phyloP scores from a whole-genome alignment of 192 early-diverging fungal species.

The Linnemannia zychae region DNA sequence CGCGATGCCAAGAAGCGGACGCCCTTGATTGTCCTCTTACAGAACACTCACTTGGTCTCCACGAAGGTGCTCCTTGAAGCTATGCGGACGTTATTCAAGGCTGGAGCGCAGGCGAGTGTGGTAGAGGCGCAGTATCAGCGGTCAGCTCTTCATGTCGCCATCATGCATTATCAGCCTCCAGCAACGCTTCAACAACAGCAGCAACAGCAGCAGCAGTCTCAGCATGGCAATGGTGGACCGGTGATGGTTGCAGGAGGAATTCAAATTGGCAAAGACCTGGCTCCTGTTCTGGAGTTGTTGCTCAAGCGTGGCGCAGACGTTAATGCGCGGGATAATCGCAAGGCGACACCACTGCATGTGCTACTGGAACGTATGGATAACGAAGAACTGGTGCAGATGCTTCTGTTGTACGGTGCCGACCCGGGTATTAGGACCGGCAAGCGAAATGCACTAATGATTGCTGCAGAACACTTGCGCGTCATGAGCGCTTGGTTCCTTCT shows the following conservation, averaged over 20 bases:
- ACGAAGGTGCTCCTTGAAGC: conserved; percentile 43
- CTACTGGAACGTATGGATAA: conserved; percentile 48
- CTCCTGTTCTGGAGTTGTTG: conserved; percentile 43
- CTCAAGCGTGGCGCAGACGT: conserved; percentile 50
- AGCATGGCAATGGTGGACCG: not conserved
- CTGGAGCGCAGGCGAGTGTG: conserved; percentile 35
- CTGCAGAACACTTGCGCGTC: conserved; percentile 44
- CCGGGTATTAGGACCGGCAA: conserved; percentile 37
- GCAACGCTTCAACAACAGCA: not conserved
- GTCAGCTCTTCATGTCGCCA: conserved; percentile 45
- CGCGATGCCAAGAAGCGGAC: conserved; percentile 55
- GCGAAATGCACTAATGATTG: conserved; percentile 39
- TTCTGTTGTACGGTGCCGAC: conserved; percentile 50
- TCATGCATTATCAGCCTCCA: conserved; percentile 36
- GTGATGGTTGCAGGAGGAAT: not conserved
- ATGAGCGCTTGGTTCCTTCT: conserved; percentile 55
- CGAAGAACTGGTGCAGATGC: conserved; percentile 51
- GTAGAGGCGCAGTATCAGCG: conserved; percentile 23
- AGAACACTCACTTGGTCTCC: conserved; percentile 22
- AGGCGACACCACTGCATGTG: conserved; percentile 39
- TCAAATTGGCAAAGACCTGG: not conserved
- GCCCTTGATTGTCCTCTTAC: conserved; percentile 43
- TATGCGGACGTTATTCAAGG: conserved; percentile 36
- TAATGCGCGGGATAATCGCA: conserved; percentile 34
- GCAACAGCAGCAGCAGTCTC: not conserved